Conservation (phyloP, 2,329 filamentous ascomycete genomes). For the Cladosporium halotolerans region DNA sequence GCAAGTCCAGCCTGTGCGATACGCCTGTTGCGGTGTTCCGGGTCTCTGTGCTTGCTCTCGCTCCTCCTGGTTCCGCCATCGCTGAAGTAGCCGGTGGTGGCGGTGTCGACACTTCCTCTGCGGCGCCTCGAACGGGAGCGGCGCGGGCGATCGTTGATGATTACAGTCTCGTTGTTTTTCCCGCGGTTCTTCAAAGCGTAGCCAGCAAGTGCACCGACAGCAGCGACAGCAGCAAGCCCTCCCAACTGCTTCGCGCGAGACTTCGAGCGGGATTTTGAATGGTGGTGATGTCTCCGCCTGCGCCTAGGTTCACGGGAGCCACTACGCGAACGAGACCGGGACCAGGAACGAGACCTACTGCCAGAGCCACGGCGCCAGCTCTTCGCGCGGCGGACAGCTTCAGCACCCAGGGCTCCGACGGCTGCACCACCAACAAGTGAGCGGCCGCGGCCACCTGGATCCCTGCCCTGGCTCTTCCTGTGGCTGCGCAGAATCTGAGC, state of each 20-base stretch:
- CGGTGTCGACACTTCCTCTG: conserved; percentile 33
- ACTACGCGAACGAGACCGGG: conserved; percentile 3
- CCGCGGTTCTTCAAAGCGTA: conserved; percentile 46
- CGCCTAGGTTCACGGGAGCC: conserved; percentile 21
- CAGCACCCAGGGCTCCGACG: conserved; percentile 55
- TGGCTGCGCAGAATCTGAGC: conserved; percentile 55
- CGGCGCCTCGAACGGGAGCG: conserved; percentile 42
- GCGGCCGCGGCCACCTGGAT: conserved; percentile 45
- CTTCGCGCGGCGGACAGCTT: conserved; percentile 47
- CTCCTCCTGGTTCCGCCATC: conserved; percentile 24
- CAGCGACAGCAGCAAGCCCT: conserved; percentile 55
- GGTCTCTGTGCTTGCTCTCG: conserved; percentile 33
- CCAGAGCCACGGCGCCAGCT: conserved; percentile 36
- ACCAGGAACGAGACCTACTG: conserved; percentile 3
- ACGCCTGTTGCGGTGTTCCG: conserved; percentile 50
- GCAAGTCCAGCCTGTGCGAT: conserved; percentile 58
- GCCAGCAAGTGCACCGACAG: conserved; percentile 52
- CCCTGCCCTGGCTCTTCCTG: conserved; percentile 50
- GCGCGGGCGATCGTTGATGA: conserved; percentile 37
- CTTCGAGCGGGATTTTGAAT: conserved; percentile 33
- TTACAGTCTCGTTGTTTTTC: conserved; percentile 41
- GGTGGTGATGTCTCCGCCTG: conserved; percentile 9
- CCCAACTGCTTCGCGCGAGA: conserved; percentile 49
- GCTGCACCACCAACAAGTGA: conserved; percentile 55
- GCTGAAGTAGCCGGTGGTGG: conserved; percentile 14